Conservation (phyloP, 2,329 filamentous ascomycete species). For the Fusarium cyanostomum region DNA sequence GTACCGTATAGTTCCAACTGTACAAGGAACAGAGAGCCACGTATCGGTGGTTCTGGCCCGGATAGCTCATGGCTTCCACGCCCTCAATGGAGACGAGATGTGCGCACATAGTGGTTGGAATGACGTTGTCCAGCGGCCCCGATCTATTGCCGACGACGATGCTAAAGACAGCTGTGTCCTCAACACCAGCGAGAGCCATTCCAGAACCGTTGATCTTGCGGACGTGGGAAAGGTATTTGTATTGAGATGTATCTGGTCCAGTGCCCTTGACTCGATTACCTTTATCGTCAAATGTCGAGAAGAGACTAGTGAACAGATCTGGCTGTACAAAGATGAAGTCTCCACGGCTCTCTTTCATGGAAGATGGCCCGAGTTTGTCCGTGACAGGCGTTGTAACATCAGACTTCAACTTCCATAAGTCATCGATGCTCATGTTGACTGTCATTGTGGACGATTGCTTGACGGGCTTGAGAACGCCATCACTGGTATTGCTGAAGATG, state of each 20-base stretch:
- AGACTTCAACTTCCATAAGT: no score
- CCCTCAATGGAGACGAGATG: slow-evolving; percentile 53
- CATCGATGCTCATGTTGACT: slow-evolving; percentile 22
- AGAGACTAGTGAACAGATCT: slow-evolving; percentile 42
- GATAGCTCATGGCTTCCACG: slow-evolving; percentile 44
- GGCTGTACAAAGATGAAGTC: slow-evolving; percentile 46
- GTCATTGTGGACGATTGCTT: slow-evolving; percentile 8
- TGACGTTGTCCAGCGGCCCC: slow-evolving; percentile 43
- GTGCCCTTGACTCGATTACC: background rate
- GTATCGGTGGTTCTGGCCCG: slow-evolving; percentile 7
- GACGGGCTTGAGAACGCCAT: background rate
- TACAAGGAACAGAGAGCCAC: slow-evolving; percentile 51
- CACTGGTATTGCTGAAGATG: background rate
- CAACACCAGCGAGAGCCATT: slow-evolving; percentile 49
- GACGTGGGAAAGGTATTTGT: slow-evolving; percentile 52
- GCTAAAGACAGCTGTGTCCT: slow-evolving; percentile 44
- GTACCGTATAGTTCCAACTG: slow-evolving; percentile 53
- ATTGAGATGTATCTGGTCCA: slow-evolving; percentile 31
- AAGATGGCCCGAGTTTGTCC: background rate
- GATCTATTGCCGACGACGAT: slow-evolving; percentile 49
- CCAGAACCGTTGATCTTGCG: slow-evolving; percentile 52
- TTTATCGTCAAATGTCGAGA: slow-evolving; percentile 12
- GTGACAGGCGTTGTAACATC: background rate
- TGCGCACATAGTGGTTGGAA: slow-evolving; percentile 43
- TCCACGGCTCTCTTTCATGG: background rate